Evolutionary conservation across 805 yeast species (phyloP).

Genomic region (Zygotorulaspora chibaensis): DNA sequence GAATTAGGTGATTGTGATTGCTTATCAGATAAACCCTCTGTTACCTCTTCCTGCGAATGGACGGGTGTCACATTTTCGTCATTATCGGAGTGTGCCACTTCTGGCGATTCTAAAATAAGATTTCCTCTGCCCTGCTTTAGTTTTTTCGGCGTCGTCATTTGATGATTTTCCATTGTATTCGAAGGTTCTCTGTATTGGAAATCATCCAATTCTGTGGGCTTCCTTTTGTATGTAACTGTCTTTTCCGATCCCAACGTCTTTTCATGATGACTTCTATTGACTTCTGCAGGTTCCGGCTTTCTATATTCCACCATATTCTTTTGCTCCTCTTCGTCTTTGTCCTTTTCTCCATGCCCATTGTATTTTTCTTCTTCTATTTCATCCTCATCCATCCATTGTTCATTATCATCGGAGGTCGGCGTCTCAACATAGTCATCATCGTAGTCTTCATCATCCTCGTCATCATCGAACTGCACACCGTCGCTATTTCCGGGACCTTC

Average conservation of each 20-base stretch:
- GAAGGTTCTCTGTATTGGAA: constrained; percentile 21
- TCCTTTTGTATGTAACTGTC: constrained; percentile 24
- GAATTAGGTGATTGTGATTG: constrained; percentile 8
- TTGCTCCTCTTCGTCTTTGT: constrained; percentile 6
- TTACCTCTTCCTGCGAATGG: constrained; percentile 9
- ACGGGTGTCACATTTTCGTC: constrained; percentile 8
- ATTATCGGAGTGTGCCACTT: not conserved
- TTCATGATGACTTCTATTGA: constrained; percentile 6
- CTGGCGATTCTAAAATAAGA: constrained; percentile 9
- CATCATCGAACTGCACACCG: constrained; percentile 12
- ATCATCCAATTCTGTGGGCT: constrained; percentile 30
- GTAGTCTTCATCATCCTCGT: constrained; percentile 12
- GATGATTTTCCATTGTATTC: constrained; percentile 1
- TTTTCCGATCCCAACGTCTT: not conserved
- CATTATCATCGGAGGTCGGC: constrained; percentile 7
- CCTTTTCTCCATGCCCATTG: constrained; percentile 5
- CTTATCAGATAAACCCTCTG: constrained; percentile 10
- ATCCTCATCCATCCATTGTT: constrained; percentile 15
- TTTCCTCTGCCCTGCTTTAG: constrained; percentile 9
- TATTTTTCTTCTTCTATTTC: constrained; percentile 9
- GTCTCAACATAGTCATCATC: constrained; percentile 7
- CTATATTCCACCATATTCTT: constrained; percentile 9
- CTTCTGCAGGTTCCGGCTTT: constrained; percentile 2
- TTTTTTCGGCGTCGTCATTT: constrained; percentile 27
- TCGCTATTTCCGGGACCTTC: constrained; percentile 16